Evolutionary conservation across 306 rosid species (phyloP), one percentile per base, ranked within the genome.

Genomic region (Trifolium fragiferum): DNA sequence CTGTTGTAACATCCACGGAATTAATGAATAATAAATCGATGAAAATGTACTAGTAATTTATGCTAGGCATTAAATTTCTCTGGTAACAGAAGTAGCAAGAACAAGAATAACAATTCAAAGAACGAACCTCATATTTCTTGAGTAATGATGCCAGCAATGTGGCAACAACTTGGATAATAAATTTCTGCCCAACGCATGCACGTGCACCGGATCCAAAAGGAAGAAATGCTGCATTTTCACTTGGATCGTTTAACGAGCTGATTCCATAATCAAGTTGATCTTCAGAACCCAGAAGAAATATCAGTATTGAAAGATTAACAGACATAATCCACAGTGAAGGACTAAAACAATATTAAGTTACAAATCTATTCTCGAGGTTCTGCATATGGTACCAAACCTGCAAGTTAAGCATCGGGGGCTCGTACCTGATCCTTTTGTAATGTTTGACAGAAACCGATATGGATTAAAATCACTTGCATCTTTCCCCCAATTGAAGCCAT

Each of bases 171-270:
- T 88, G 87, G 59, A 89, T 70, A 27, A 87, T 86, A 80, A 83
- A 83, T 77, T 82, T 92, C 87, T 90, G 92, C 54, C 96, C 96
- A 47, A 90, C 78, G 15, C 96, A 90, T 19, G 94, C 84, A 58
- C 96, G 91, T 9, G 83, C 41, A 41, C 96, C 94, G 21, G 85
- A 90, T 74, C 98, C 96, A 78, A 92, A 92, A 69, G 94, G 86
- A 78, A 92, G 91, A 81, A 90, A 92, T 25, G 86, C 87, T 49
- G 82, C 83, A 70, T 86, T 92, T 73, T 84, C 81, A 59, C 73
- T 76, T 71, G 90, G 94, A 84, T 92, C 84, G 15, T 87, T 90
- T 18, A 92, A 68, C 2, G 87, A 72, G 78, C 66, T 77, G 66
- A 79, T 72, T 30, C 81, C 78, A 32, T 50, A 68, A 74, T 20